Percentiles rank a stretch among this genome's conserved stretches.
These are phyloP conservation scores for Berkeleyomyces rouxiae DNA, from an alignment of 2,329 filamentous ascomycete species.

Conservation along the genomic window DNA sequence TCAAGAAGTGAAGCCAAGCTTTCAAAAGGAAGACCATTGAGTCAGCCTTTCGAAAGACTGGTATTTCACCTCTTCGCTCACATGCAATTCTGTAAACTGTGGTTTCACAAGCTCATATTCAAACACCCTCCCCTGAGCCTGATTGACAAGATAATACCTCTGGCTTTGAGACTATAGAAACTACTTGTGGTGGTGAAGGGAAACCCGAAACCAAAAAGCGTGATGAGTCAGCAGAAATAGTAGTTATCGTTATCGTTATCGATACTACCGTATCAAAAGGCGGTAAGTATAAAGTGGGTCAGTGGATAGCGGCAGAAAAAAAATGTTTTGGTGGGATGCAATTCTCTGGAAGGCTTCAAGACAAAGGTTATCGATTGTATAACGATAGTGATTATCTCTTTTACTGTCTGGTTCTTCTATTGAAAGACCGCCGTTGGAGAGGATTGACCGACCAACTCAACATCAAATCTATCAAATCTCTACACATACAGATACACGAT, in stretches of 20 bases:
- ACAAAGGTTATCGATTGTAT: not conserved
- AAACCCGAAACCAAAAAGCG: not conserved
- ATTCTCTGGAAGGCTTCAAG: not conserved
- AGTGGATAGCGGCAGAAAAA: slow-evolving; percentile 14
- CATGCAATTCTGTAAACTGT: too few relatives aligned
- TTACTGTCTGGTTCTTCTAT: not conserved
- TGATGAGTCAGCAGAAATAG: not conserved
- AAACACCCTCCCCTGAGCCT: too few relatives aligned
- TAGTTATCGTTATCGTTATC: not conserved
- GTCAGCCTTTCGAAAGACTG: too few relatives aligned
- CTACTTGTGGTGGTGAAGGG: not conserved
- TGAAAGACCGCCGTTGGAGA: not conserved
- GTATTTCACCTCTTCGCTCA: too few relatives aligned
- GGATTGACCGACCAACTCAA: not conserved
- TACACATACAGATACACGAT: slow-evolving; percentile 20
- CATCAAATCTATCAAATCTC: not conserved
- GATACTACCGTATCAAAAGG: not conserved
- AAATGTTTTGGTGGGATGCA: slow-evolving; percentile 12
- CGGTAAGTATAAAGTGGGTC: slow-evolving; percentile 5
- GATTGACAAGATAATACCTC: too few relatives aligned
- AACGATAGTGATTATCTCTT: not conserved
- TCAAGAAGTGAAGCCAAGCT: too few relatives aligned
- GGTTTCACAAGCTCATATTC: too few relatives aligned
- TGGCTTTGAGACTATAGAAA: too few relatives aligned
- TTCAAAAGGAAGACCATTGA: too few relatives aligned